Conservation (phyloP, 345 rosid species). For the Orychophragmus violaceus region DNA sequence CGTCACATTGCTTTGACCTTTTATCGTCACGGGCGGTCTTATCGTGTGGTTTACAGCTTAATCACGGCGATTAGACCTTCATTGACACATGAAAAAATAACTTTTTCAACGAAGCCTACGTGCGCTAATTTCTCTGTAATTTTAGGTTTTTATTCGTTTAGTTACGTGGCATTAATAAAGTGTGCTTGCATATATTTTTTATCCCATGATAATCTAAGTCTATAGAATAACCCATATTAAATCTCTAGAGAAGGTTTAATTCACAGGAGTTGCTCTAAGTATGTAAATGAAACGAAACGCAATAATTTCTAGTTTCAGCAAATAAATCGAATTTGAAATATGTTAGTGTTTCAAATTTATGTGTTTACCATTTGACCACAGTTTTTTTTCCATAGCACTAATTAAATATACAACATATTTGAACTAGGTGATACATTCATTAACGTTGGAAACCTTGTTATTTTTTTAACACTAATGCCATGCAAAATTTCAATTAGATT, state of each 20-base stretch:
- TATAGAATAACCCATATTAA: no score
- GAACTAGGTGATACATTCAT: not conserved
- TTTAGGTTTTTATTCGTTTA: slow-evolving; percentile 7
- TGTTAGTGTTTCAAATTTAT: no score
- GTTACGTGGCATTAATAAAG: slow-evolving; percentile 6
- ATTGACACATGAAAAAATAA: not conserved
- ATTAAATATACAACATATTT: not conserved
- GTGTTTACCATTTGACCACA: no score
- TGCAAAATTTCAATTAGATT: not conserved
- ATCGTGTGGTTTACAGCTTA: slow-evolving; percentile 22
- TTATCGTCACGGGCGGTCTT: slow-evolving; percentile 27
- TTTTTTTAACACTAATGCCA: not conserved
- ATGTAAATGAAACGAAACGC: no score
- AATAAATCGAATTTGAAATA: no score
- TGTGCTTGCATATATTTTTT: no score
- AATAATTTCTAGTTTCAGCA: no score
- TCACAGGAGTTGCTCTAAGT: no score
- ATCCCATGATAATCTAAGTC: no score
- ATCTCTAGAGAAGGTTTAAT: no score
- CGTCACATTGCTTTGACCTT: slow-evolving; percentile 33
- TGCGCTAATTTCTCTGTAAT: slow-evolving; percentile 3
- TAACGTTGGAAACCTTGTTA: not conserved
- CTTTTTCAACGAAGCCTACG: slow-evolving; percentile 1
- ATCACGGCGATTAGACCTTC: slow-evolving; percentile 31
- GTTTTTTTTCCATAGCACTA: no score